A percentile compares a stretch with the other conserved stretches of the same genome.
phyloP scores from a whole-genome alignment of 768 basidiomycete genomes.

The Podaxis sp. region DNA sequence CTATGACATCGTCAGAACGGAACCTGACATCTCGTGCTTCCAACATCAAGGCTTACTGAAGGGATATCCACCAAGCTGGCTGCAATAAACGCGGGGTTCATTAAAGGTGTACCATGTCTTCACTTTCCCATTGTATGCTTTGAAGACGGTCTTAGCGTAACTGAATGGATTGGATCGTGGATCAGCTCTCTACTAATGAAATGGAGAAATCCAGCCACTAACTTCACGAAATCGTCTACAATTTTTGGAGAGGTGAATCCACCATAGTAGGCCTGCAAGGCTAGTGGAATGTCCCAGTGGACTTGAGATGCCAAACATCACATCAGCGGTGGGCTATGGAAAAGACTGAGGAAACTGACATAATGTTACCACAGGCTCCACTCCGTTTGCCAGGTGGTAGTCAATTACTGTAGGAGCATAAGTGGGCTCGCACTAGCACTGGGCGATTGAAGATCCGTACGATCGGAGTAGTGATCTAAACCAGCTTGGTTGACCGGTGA shows the following conservation, averaged over 20 bases:
- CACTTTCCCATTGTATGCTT: constrained; percentile 44
- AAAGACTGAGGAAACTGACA: constrained; percentile 30
- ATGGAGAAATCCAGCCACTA: constrained; percentile 4
- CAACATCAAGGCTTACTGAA: constrained; percentile 33
- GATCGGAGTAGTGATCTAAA: constrained; percentile 42
- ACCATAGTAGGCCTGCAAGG: constrained; percentile 47
- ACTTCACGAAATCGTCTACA: constrained; percentile 49
- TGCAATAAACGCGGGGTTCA: constrained; percentile 45
- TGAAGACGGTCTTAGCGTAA: constrained; percentile 49
- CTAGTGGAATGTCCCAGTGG: constrained; percentile 50
- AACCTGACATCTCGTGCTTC: background rate
- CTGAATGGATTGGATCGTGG: constrained; percentile 20
- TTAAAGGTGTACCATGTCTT: constrained; percentile 57
- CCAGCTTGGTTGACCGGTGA: constrained; percentile 49
- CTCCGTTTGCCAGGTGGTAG: constrained; percentile 37
- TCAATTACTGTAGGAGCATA: constrained; percentile 35
- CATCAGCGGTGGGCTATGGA: background rate
- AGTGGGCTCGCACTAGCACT: background rate
- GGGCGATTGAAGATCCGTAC: constrained; percentile 22
- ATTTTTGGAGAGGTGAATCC: constrained; percentile 45
- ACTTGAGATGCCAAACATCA: constrained; percentile 23
- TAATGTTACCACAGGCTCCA: constrained; percentile 47
- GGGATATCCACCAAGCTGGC: constrained; percentile 34
- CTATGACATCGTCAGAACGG: constrained; percentile 18
- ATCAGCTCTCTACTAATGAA: background rate